Percentiles rank a stretch among this genome's conserved stretches.
phyloP scores from a whole-genome alignment of 2,329 filamentous ascomycete genomes.

The Rutstroemia sp. region DNA sequence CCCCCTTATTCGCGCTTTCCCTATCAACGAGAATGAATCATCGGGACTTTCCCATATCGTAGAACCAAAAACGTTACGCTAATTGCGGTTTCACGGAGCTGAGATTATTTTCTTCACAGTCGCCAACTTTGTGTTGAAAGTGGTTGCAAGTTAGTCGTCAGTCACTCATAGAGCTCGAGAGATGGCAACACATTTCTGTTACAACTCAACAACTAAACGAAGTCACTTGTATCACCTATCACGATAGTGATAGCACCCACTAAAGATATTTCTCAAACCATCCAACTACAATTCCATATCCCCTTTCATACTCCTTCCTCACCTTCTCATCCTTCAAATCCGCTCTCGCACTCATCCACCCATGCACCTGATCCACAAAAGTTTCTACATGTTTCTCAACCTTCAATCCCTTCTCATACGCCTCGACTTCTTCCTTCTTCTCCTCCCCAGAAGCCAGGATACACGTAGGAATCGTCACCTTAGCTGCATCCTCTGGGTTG shows the following conservation, averaged over 20 bases:
- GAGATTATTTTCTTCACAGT: no score
- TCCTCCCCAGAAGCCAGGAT: slow-evolving; percentile 48
- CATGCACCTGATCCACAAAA: slow-evolving; percentile 42
- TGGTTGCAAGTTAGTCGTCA: no score
- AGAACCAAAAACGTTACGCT: no score
- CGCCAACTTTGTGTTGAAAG: no score
- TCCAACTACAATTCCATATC: slow-evolving; percentile 36
- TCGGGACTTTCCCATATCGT: no score
- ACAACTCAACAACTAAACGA: no score
- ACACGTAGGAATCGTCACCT: slow-evolving; percentile 52
- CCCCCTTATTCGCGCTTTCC: background rate
- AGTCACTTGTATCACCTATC: no score
- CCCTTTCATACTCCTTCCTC: slow-evolving; percentile 38
- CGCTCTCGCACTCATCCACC: slow-evolving; percentile 48
- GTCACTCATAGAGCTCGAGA: no score
- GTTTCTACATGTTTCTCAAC: slow-evolving; percentile 38
- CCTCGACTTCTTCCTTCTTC: slow-evolving; percentile 2
- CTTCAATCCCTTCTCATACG: slow-evolving; percentile 31
- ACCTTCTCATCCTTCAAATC: slow-evolving; percentile 38
- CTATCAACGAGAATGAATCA: background rate
- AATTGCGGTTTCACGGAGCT: background rate
- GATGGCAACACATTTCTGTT: no score
- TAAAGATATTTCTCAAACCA: slow-evolving; percentile 35
- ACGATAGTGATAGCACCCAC: background rate
- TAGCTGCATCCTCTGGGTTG: slow-evolving; percentile 50